Base-by-base conservation (phyloP, 1,139 yeast genomes). In the Nakaseomyces nivariensis region DNA sequence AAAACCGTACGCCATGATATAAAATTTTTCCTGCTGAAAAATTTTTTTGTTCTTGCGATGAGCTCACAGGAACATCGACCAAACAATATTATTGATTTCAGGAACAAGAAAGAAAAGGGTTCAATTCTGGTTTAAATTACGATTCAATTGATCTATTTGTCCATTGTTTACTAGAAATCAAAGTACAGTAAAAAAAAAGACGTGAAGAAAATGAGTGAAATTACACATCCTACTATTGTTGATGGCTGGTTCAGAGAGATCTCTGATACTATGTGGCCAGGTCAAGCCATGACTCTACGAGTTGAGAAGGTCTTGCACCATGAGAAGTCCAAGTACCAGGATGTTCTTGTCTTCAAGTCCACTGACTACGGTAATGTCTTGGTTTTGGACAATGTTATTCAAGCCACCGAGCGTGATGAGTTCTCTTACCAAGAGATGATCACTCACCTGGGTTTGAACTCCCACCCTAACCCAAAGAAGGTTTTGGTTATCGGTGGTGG, bases 401-500 rank as follows among this genome's bases (percentile, higher is more conserved):
- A 89, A 72, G 92, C 84, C 51, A 87, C 96, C 47, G 97, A 89
- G 71, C 79, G 96, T 64, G 97, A 89, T 66, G 97, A 89, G 71
- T 89, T 87, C 69, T 80, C 96, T 49, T 87, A 87, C 74, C 97
- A 89, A 73, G 97, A 89, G 70, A 87, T 89, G 95, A 89, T 89
- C 67, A 73, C 96, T 42, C 96, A 89, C 70, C 74, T 89, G 63
- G 95, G 95, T 11, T 65, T 89, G 71, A 85, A 85, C 78, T 80
- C 94, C 44, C 97, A 89, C 72, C 89, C 95, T 53, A 78, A 83
- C 72, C 97, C 97, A 49, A 85, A 85, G 74, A 81, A 77, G 65
- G 96, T 92, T 33, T 74, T 89, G 55, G 95, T 89, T 52, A 83
- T 89, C 66, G 97, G 97, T 52, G 97, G 97, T 57, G 97, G 97